Base-by-base conservation (phyloP, 148 eudicot species). In the Rhododendron henanense region DNA sequence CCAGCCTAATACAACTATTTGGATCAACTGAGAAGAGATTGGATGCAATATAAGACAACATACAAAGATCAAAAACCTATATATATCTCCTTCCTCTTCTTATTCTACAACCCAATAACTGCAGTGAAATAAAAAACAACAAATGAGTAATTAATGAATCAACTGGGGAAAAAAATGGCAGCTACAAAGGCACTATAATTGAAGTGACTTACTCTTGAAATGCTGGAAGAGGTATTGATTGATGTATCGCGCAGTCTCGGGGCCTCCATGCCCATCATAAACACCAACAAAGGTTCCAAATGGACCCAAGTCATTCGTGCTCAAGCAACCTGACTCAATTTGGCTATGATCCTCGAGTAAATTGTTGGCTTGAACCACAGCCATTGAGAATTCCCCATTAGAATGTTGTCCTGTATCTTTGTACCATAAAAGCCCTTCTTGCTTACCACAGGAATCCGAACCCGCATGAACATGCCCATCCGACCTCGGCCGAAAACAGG, bases 241-340 rank as follows among this genome's bases (percentile, higher is more conserved):
- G 88, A 94, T 89, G 69, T 84, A 95, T 6, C 98, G 93, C 18
- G 98, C 90, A n/a, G 98, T 95, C 93, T 95, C 98, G 0, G 96
- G 98, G 61, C 98, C 96, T 41, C 98, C 98, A 87, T 95, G 98
- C 45, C 98, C 98, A 88, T 95, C 98, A 89, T 95, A 95, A 47
- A 95, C 89, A 28, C 98, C 98, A 47, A 93, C 89, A 88, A 95
- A 95, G 45, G 98, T 95, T 76, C 98, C 96, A 88, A 81, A 87
- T 9, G 98, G 96, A 7, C 96, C 98, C 61, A 90, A 87, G 18
- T 93, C 96, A 65, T 81, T 85, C 0, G 90, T 82, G 86, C 95
- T 94, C 89, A 95, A 87, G 81, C 93, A 91, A 18, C 98, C 98
- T 44, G 95, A 93, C 84, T 95, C 98, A 48, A 95, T 86, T 84